phyloP scores from a whole-genome alignment of 164 flowering plant species.

The Magnolia sinica region DNA sequence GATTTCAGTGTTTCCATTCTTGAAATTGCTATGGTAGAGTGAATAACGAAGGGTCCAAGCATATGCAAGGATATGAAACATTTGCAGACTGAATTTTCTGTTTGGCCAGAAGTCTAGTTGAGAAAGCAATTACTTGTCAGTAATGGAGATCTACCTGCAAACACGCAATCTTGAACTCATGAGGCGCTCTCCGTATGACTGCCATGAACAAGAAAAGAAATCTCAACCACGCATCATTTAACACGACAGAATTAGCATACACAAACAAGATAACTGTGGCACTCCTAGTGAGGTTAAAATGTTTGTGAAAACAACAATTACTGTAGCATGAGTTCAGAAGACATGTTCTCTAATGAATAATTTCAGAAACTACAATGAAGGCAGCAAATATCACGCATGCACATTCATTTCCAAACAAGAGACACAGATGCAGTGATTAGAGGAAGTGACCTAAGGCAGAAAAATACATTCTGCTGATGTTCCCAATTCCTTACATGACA shows the following conservation, averaged over 20 bases:
- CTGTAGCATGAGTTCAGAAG: not conserved
- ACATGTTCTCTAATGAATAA: not conserved
- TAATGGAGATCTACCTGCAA: constrained; percentile 53
- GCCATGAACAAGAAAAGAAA: constrained; percentile 24
- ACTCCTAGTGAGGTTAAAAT: not conserved
- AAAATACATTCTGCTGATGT: not conserved
- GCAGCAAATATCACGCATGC: not conserved
- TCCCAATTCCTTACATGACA: not conserved
- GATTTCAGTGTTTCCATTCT: too few species aligned
- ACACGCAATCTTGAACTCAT: constrained; percentile 98
- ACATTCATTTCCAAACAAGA: not conserved
- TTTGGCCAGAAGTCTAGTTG: too few species aligned
- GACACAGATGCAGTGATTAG: not conserved
- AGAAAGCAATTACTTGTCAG: not conserved
- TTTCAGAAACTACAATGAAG: not conserved
- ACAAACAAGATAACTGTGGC: not conserved
- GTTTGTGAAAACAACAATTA: not conserved
- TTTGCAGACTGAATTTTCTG: too few species aligned
- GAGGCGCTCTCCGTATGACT: constrained; percentile 96
- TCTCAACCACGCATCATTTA: not conserved
- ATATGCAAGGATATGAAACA: too few species aligned
- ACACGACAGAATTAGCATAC: not conserved
- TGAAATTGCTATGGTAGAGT: too few species aligned
- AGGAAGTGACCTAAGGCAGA: not conserved
- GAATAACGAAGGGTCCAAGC: too few species aligned